Conservation (phyloP, 2,329 filamentous ascomycete species). For the Venturia carpophila region DNA sequence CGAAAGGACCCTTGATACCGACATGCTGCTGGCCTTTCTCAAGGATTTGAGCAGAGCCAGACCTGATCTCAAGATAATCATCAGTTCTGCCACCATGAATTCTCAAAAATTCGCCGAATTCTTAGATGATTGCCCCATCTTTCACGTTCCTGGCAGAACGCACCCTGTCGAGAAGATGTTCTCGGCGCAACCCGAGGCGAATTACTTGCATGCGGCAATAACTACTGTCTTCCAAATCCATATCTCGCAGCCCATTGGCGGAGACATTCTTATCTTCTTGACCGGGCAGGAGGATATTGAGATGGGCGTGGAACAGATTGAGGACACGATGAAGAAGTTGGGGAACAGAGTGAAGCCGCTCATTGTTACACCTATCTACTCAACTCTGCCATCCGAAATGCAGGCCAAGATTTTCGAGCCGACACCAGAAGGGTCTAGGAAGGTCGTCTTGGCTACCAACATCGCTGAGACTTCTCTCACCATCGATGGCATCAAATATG, state of each 20-base stretch:
- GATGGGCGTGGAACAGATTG: slow-evolving; percentile 71
- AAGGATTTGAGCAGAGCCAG: slow-evolving; percentile 81
- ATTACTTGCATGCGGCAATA: slow-evolving; percentile 84
- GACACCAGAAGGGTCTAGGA: slow-evolving; percentile 74
- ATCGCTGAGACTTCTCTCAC: slow-evolving; percentile 95
- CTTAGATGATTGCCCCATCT: slow-evolving; percentile 87
- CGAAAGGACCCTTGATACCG: slow-evolving; percentile 83
- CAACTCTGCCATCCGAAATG: slow-evolving; percentile 81
- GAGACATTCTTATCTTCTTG: slow-evolving; percentile 89
- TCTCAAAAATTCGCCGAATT: slow-evolving; percentile 86
- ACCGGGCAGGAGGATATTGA: slow-evolving; percentile 97
- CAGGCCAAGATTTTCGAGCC: slow-evolving; percentile 94
- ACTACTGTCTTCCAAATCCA: slow-evolving; percentile 96
- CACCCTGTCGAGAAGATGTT: slow-evolving; percentile 91
- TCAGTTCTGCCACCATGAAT: slow-evolving; percentile 91
- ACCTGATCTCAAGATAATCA: slow-evolving; percentile 80
- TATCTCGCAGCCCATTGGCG: slow-evolving; percentile 64
- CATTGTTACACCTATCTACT: slow-evolving; percentile 88
- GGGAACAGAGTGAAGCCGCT: slow-evolving; percentile 79
- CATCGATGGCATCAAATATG: slow-evolving; percentile 91
- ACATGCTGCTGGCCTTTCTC: slow-evolving; percentile 78
- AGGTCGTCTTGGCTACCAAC: slow-evolving; percentile 91
- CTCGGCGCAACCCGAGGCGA: slow-evolving; percentile 82
- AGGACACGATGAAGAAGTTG: slow-evolving; percentile 79
- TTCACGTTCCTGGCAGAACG: slow-evolving; percentile 83